Conservation (phyloP, 495 filamentous ascomycete species). For the Physcia stellaris region DNA sequence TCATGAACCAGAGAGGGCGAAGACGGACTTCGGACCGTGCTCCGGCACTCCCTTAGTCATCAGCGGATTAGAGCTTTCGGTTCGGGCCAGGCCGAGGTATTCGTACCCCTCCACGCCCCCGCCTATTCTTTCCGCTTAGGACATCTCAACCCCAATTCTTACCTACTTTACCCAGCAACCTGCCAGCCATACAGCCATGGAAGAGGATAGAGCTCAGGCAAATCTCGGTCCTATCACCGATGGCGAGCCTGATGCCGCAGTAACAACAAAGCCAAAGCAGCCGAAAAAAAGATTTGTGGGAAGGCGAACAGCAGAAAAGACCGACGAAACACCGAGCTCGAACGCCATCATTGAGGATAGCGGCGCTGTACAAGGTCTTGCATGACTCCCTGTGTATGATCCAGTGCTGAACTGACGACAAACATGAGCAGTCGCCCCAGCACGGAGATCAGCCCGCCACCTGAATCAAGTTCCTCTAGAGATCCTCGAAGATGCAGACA, state of each 20-base stretch:
- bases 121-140: no score
- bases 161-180: not conserved
- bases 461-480: slow-evolving; percentile 81
- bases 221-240: slow-evolving; percentile 6
- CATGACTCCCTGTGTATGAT: not conserved
- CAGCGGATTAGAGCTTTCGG: no score
- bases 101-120: no score
- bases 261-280: slow-evolving; percentile 19
- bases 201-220: slow-evolving; percentile 8
- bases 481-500: slow-evolving; percentile 75
- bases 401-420: slow-evolving; percentile 6
- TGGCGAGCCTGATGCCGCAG: not conserved
- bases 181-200: slow-evolving; percentile 7
- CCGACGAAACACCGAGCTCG: slow-evolving; percentile 27
- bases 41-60: no score
- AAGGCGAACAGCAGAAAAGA: slow-evolving; percentile 44
- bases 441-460: slow-evolving; percentile 56
- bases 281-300: slow-evolving; percentile 77
- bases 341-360: slow-evolving; percentile 43
- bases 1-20: no score
- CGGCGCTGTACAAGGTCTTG: slow-evolving; percentile 47
- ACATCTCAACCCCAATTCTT: not conserved
- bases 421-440: slow-evolving; percentile 34
- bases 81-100: no score
- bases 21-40: no score